A percentile compares a stretch with the other conserved stretches of the same genome.
phyloP scores from a whole-genome alignment of 176 grass and related monocot genomes.

The Carex pumila region DNA sequence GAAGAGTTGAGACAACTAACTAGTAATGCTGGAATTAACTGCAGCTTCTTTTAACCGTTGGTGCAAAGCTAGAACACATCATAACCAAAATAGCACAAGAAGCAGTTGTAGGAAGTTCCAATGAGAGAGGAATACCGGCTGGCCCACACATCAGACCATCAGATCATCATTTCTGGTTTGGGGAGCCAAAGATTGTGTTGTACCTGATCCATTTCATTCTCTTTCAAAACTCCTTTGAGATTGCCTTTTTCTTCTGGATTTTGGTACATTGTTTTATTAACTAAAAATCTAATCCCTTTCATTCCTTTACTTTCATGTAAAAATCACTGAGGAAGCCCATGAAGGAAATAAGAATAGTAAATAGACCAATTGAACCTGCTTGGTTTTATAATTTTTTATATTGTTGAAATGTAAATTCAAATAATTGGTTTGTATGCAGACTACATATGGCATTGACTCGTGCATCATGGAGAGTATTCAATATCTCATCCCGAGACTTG shows the following conservation, averaged over 20 bases:
- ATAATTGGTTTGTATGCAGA: slow-evolving; percentile 24
- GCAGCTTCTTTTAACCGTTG: slow-evolving; percentile 76
- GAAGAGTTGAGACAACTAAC: background rate
- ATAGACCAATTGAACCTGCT: background rate
- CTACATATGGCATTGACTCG: slow-evolving; percentile 60
- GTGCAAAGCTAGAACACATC: slow-evolving; percentile 79
- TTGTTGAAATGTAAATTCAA: background rate
- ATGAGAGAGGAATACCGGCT: background rate
- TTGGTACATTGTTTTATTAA: slow-evolving; percentile 33
- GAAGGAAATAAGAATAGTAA: background rate
- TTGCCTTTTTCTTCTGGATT: slow-evolving; percentile 79
- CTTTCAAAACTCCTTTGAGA: slow-evolving; percentile 96
- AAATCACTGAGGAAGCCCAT: background rate
- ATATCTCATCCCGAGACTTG: slow-evolving; percentile 56
- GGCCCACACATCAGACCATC: slow-evolving; percentile 44
- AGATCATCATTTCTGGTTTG: slow-evolving; percentile 78
- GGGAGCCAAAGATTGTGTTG: slow-evolving; percentile 45
- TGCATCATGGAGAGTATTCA: slow-evolving; percentile 69
- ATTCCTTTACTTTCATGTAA: background rate
- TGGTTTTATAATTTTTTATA: background rate
- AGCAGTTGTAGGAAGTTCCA: slow-evolving; percentile 11
- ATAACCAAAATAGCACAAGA: slow-evolving; percentile 73
- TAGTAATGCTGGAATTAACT: background rate
- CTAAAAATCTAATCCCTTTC: background rate
- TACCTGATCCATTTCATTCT: slow-evolving; percentile 87